Conservation (phyloP, 2,329 filamentous ascomycete species). For the Aspergillus hiratsukae region DNA sequence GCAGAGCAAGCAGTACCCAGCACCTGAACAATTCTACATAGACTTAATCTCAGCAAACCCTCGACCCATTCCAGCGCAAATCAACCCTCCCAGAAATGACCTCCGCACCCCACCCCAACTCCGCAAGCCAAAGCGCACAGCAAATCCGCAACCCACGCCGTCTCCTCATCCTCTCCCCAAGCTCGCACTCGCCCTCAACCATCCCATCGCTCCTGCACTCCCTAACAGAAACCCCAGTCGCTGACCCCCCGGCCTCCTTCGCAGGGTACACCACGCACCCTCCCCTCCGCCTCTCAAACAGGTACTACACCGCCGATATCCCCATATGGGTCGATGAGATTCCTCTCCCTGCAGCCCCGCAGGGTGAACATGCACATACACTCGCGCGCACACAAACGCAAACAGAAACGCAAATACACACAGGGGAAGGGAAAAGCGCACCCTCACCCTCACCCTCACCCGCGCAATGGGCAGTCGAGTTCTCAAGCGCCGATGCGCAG, state of each 20-base stretch:
- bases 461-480: slow-evolving; percentile 37
- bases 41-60: neutral
- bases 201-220: slow-evolving; percentile 35
- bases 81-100: slow-evolving; percentile 1
- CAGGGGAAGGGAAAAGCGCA: slow-evolving; percentile 3
- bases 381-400: neutral
- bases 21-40: neutral
- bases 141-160: slow-evolving; percentile 37
- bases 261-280: slow-evolving; percentile 45
- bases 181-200: slow-evolving; percentile 29
- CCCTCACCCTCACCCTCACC: slow-evolving; percentile 13
- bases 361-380: neutral
- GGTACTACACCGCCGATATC: slow-evolving; percentile 43
- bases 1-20: neutral
- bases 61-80: neutral
- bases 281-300: slow-evolving; percentile 38
- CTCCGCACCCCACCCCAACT: neutral
- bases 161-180: slow-evolving; percentile 38
- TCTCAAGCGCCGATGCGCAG: slow-evolving; percentile 37
- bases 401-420: neutral
- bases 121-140: slow-evolving; percentile 8
- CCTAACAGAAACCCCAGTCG: slow-evolving; percentile 31
- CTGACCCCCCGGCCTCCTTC: slow-evolving; percentile 29
- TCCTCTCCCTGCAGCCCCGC: slow-evolving; percentile 17
- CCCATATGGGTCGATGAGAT: slow-evolving; percentile 47